Evolutionary conservation across 1,139 yeast genomes (phyloP).

Genomic region (Suhomyces coccinellae): DNA sequence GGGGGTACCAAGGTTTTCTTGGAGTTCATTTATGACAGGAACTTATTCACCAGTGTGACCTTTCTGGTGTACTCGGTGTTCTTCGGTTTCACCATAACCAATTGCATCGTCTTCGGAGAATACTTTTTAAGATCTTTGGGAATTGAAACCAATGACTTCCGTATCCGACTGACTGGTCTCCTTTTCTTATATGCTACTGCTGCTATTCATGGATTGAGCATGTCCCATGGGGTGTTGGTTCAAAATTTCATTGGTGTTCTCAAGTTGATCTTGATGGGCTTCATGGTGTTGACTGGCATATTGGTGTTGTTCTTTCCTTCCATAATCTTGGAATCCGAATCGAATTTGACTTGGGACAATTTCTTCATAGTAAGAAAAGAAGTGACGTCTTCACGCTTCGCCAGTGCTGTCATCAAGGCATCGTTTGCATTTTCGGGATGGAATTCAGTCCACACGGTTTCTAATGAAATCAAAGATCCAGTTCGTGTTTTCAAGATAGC

Average conservation of each 20-base stretch:
- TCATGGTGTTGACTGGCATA: constrained; percentile 52
- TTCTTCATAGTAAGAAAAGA: constrained; percentile 30
- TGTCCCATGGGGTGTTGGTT: constrained; percentile 51
- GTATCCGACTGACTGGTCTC: constrained; percentile 47
- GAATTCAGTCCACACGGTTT: constrained; percentile 62
- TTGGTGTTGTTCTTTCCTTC: constrained; percentile 50
- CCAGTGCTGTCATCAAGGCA: constrained; percentile 59
- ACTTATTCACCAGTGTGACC: constrained; percentile 59
- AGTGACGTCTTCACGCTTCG: constrained; percentile 46
- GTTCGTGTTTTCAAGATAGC: constrained; percentile 57
- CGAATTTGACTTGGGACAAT: constrained; percentile 35
- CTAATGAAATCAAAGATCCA: constrained; percentile 63
- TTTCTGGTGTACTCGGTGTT: constrained; percentile 56
- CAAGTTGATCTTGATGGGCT: constrained; percentile 48
- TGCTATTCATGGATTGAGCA: constrained; percentile 53
- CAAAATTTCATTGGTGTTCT: constrained; percentile 60
- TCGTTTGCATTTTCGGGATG: constrained; percentile 65
- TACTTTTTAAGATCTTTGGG: constrained; percentile 56
- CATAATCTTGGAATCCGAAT: constrained; percentile 41
- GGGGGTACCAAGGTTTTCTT: constrained; percentile 75
- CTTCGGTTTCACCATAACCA: constrained; percentile 66
- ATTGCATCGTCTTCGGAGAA: constrained; percentile 71
- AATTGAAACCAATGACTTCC: constrained; percentile 35
- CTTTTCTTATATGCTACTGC: constrained; percentile 44
- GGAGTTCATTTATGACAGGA: constrained; percentile 63